Percentiles rank a stretch among this genome's conserved stretches.
Evolutionary conservation across 495 filamentous ascomycete species (phyloP).

Genomic region (Neurospora intermedia): DNA sequence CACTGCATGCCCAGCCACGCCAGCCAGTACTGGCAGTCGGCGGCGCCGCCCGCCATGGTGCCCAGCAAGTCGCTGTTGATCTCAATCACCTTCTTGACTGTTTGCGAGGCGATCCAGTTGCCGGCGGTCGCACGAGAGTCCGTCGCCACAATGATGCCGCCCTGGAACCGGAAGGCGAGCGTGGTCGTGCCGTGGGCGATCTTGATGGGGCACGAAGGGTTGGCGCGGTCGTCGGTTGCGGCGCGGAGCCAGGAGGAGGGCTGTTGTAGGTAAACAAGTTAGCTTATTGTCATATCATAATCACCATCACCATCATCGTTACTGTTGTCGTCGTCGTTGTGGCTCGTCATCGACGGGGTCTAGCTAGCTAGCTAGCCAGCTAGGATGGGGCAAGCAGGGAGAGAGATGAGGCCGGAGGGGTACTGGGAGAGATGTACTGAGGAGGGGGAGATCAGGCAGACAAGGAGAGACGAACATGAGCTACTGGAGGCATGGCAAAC

Average conservation of each 20-base stretch:
- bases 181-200: conserved; percentile 98
- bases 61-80: conserved; percentile 85
- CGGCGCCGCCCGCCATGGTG: conserved; percentile 97
- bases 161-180: conserved; percentile 94
- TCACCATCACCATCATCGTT: background rate
- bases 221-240: conserved; percentile 91
- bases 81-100: conserved; percentile 98
- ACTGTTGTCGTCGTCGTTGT: background rate
- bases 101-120: conserved; percentile 98
- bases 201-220: conserved; percentile 96
- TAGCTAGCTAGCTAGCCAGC: background rate
- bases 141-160: conserved; percentile 95
- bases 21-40: conserved; percentile 99
- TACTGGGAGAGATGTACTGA: background rate
- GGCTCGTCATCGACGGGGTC: background rate
- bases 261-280: conserved; percentile 27
- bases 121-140: conserved; percentile 94
- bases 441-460: background rate
- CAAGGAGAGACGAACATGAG: conserved; percentile 51
- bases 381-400: background rate
- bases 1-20: conserved; percentile 98
- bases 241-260: conserved; percentile 88
- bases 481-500: conserved; percentile 89
- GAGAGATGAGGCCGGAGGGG: background rate
- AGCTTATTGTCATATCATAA: conserved; percentile 10